Base-by-base conservation (phyloP, 495 filamentous ascomycete species). In the Tuber umbilicatum region DNA sequence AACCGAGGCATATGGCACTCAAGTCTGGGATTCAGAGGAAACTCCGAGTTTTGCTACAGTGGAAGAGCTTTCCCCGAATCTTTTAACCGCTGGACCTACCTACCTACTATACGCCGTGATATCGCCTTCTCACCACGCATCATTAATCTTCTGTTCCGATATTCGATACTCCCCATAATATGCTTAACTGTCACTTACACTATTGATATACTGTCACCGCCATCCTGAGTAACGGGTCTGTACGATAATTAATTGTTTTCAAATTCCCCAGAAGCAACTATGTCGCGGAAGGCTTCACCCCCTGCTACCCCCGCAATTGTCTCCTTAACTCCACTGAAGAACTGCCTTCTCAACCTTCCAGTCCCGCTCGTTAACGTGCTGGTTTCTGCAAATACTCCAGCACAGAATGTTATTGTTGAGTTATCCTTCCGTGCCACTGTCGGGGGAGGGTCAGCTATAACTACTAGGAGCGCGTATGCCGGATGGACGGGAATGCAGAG, bases 401-500 rank as follows among this genome's bases (percentile, higher is more conserved):
- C 92, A 45, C 95, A 99, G 83, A 97, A 97, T 91, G 92, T 97
- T 78, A 88, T 98, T 75, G 91, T 99, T 83, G 95, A 99, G 83
- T 87, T 99, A 64, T 89, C 86, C 79, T 92, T 89, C 81, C 85
- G 85, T 71, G 83, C 82, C 76, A 80, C 86, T 69, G 83, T 85
- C 39, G 87, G 87, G 81, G 91, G 86, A 78, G 94, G 92, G 72
- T 87, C 94, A 78, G 97, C 95, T 68, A 81, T 79, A 39, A 81
- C 79, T 21, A 81, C 78, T 17, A 69, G 73, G 17, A 76, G 75
- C 17, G 81, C 76, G 23, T 82, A 81, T 67, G 78, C 78, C 3
- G 95, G 95, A 79, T 99, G 96, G 96, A 97, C 95, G 27, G 95
- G 95, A 75, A 95, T 98, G 92, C 90, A 91, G 77, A 97, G 93